Evolutionary conservation across 2,329 filamentous ascomycete genomes (phyloP).

Genomic region (Fusarium multiceps): DNA sequence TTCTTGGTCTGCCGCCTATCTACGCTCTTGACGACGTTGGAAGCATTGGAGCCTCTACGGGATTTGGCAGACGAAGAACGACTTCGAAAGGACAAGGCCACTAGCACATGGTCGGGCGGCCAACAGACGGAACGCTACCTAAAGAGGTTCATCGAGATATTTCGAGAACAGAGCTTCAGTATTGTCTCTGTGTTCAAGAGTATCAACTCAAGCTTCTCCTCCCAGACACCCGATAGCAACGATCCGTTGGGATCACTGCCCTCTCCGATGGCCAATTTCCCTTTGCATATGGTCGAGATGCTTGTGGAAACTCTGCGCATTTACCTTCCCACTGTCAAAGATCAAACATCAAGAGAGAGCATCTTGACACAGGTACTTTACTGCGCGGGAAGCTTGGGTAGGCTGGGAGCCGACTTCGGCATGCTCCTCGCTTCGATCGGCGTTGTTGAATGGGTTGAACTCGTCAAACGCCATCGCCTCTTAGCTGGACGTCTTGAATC

Average conservation of each 20-base stretch:
- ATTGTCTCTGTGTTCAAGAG: conserved; percentile 95
- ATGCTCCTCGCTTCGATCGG: conserved; percentile 76
- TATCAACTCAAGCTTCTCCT: conserved; percentile 65
- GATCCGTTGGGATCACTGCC: conserved; percentile 70
- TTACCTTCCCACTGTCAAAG: conserved; percentile 85
- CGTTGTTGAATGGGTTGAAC: conserved; percentile 82
- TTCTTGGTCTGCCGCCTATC: conserved; percentile 89
- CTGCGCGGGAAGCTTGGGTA: conserved; percentile 88
- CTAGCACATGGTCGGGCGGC: conserved; percentile 71
- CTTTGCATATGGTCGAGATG: conserved; percentile 83
- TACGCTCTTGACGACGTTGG: conserved; percentile 81
- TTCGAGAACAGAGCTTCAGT: conserved; percentile 95
- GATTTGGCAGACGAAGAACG: conserved; percentile 91
- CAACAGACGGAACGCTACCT: conserved; percentile 95
- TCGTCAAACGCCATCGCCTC: conserved; percentile 87
- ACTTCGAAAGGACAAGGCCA: conserved; percentile 57
- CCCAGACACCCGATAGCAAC: conserved; percentile 24
- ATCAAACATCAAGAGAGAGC: conserved; percentile 84
- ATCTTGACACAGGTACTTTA: conserved; percentile 93
- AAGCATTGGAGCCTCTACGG: conserved; percentile 84
- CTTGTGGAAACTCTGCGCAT: conserved; percentile 78
- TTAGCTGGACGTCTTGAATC: conserved; percentile 82
- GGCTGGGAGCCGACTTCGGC: conserved; percentile 92
- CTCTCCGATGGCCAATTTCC: conserved; percentile 83
- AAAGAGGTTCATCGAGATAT: conserved; percentile 96